Percentiles rank a stretch among this genome's conserved stretches.
Conservation (phyloP, 1,284 basidiomycete species). For the Rhodofomes roseus region DNA sequence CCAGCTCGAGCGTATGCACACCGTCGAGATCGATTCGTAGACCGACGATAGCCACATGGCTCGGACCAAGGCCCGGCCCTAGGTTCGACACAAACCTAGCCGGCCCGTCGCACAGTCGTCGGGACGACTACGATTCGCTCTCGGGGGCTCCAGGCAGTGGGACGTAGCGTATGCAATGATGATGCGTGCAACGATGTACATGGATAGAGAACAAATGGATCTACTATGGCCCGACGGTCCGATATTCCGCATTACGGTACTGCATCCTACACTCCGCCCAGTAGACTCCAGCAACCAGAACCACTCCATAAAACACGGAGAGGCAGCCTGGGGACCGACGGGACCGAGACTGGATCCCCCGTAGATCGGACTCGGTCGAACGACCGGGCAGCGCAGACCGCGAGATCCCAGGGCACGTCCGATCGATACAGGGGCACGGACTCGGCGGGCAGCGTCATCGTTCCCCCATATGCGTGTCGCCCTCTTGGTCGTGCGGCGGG, state of each 20-base stretch:
- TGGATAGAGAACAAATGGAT: background rate
- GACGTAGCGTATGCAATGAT: background rate
- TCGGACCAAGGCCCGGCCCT: no score
- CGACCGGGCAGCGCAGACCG: background rate
- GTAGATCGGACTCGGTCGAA: background rate
- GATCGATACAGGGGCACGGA: background rate
- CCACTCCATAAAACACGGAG: background rate
- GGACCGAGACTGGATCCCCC: background rate
- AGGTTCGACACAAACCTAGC: no score
- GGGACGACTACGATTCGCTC: background rate
- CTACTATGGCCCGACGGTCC: background rate
- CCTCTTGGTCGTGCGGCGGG: conserved; percentile 32
- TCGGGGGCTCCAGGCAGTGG: background rate
- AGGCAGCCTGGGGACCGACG: background rate
- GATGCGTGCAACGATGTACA: background rate
- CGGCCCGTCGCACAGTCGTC: background rate
- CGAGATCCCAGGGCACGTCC: background rate
- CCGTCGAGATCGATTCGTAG: conserved; percentile 1
- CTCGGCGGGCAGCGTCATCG: background rate
- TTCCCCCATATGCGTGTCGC: conserved; percentile 56
- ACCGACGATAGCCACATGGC: background rate
- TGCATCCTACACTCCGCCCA: background rate
- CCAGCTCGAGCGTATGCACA: background rate
- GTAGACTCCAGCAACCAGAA: background rate
- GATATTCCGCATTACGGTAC: background rate